Conservation (phyloP, 2,329 filamentous ascomycete species). For the Verticillium alfalfae region DNA sequence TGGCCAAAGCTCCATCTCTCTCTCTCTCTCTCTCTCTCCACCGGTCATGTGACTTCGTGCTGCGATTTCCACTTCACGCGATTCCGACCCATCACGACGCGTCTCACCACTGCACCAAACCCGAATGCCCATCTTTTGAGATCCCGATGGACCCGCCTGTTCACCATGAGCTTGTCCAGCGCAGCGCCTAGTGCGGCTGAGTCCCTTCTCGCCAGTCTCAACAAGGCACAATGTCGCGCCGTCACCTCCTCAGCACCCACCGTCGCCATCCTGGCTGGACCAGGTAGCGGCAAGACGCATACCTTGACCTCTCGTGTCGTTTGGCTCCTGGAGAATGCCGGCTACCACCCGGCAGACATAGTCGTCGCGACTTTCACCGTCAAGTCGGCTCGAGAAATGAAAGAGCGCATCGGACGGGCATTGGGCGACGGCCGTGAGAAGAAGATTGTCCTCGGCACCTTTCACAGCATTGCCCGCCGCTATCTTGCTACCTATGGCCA, state of each 20-base stretch:
- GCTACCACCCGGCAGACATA: constrained; percentile 76
- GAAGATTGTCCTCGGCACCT: constrained; percentile 82
- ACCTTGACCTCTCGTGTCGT: constrained; percentile 90
- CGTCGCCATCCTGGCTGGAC: constrained; percentile 63
- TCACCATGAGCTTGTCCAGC: constrained; percentile 9
- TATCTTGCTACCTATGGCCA: constrained; percentile 82
- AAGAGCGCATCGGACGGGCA: constrained; percentile 73
- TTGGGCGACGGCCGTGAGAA: constrained; percentile 67
- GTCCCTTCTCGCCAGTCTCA: constrained; percentile 42
- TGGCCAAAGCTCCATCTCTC: not conserved
- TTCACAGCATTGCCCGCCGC: constrained; percentile 84
- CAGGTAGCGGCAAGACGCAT: constrained; percentile 84
- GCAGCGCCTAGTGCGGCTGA: constrained; percentile 9
- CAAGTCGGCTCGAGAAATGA: constrained; percentile 92
- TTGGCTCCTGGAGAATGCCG: constrained; percentile 70
- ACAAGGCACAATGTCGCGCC: constrained; percentile 49
- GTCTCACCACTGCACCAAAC: not conserved
- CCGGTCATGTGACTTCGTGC: constrained; percentile 6
- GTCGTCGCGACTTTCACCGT: constrained; percentile 97
- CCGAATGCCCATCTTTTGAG: not conserved
- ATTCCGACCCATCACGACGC: constrained; percentile 3
- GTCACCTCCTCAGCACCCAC: constrained; percentile 48
- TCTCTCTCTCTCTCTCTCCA: not conserved
- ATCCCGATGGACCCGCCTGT: constrained; percentile 1
- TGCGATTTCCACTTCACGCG: not conserved